Evolutionary conservation across 2,329 filamentous ascomycete species (phyloP).

Genomic region (Aspergillus candidus): DNA sequence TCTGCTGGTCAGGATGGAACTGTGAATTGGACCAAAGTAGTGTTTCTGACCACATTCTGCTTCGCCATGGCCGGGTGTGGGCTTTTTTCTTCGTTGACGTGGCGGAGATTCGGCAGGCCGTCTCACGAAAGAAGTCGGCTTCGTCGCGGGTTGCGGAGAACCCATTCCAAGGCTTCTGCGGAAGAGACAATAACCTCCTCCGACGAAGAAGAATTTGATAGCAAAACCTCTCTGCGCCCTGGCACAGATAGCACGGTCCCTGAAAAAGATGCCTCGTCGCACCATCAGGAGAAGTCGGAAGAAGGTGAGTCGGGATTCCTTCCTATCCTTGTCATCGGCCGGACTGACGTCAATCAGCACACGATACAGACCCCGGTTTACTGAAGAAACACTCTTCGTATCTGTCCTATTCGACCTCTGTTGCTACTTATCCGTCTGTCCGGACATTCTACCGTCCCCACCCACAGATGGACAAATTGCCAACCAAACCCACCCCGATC

Average conservation of each 20-base stretch:
- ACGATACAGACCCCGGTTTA: slow-evolving; percentile 65
- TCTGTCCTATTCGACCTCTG: slow-evolving; percentile 64
- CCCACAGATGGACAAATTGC: slow-evolving; percentile 74
- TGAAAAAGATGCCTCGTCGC: slow-evolving; percentile 17
- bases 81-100: slow-evolving; percentile 24
- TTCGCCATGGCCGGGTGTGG: slow-evolving; percentile 35
- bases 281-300: slow-evolving; percentile 23
- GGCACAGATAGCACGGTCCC: slow-evolving; percentile 17
- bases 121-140: slow-evolving; percentile 14
- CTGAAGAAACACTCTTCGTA: slow-evolving; percentile 69
- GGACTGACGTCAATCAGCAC: slow-evolving; percentile 20
- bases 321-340: not conserved
- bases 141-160: slow-evolving; percentile 16
- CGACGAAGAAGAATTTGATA: slow-evolving; percentile 33
- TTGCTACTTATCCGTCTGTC: slow-evolving; percentile 65
- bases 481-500: slow-evolving; percentile 63
- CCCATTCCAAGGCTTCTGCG: slow-evolving; percentile 20
- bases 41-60: slow-evolving; percentile 28
- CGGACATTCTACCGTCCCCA: slow-evolving; percentile 81
- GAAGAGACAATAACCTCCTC: slow-evolving; percentile 29
- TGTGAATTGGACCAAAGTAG: slow-evolving; percentile 24
- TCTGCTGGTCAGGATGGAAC: slow-evolving; percentile 22
- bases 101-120: slow-evolving; percentile 15
- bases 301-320: slow-evolving; percentile 23
- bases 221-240: slow-evolving; percentile 26